phyloP scores from a whole-genome alignment of 2,329 filamentous ascomycete species.

The Stagonosporopsis rhizophila region DNA sequence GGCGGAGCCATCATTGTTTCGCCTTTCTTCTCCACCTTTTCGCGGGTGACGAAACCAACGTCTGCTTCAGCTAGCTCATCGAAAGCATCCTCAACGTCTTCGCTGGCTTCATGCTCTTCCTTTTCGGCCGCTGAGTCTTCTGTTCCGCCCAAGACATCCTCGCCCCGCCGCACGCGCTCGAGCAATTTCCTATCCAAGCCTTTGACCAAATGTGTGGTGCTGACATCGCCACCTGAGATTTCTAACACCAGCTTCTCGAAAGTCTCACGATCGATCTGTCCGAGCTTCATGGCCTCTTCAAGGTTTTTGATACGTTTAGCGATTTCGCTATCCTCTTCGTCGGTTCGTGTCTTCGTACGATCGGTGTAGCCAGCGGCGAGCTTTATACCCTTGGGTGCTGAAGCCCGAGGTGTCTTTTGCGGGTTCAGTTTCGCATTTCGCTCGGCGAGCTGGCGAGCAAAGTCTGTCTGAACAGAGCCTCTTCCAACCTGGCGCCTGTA shows the following conservation, averaged over 20 bases:
- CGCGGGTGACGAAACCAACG: constrained; percentile 70
- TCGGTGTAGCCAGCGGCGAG: constrained; percentile 84
- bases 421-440: constrained; percentile 63
- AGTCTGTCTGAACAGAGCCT: constrained; percentile 66
- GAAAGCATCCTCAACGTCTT: constrained; percentile 55
- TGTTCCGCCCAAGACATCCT: constrained; percentile 55
- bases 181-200: constrained; percentile 86
- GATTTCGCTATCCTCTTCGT: constrained; percentile 62
- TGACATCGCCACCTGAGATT: constrained; percentile 81
- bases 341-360: constrained; percentile 70
- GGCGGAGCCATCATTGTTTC: constrained; percentile 55
- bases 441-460: constrained; percentile 84
- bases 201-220: constrained; percentile 86
- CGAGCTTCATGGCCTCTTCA: constrained; percentile 81
- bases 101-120: constrained; percentile 35
- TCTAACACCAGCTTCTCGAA: constrained; percentile 78
- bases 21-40: constrained; percentile 63
- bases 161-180: constrained; percentile 71
- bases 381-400: constrained; percentile 82
- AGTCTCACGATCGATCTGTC: constrained; percentile 79
- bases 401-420: constrained; percentile 77
- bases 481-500: constrained; percentile 68
- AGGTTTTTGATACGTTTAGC: constrained; percentile 76
- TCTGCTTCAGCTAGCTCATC: constrained; percentile 69
- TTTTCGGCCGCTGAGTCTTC: constrained; percentile 47